phyloP scores from a whole-genome alignment of 441 rosid species.

The Capsella rubella region DNA sequence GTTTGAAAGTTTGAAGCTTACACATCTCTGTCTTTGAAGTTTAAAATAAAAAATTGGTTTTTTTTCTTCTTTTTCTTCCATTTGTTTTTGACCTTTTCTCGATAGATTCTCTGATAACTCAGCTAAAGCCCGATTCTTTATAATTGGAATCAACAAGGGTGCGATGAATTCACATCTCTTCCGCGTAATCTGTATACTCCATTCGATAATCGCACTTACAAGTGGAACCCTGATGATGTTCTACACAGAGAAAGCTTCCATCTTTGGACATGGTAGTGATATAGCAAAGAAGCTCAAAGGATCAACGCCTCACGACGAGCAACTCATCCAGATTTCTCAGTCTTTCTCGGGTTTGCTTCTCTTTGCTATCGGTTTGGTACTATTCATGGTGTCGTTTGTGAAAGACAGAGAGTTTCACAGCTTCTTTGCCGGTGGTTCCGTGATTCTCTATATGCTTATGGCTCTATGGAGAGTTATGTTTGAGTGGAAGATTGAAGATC shows the following conservation, averaged over 20 bases:
- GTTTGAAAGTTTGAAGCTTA: background rate
- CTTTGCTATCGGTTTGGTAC: conserved; percentile 63
- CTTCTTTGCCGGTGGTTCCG: conserved; percentile 80
- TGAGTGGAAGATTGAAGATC: conserved; percentile 70
- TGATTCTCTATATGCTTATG: conserved; percentile 66
- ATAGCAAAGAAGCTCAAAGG: conserved; percentile 76
- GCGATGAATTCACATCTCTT: conserved; percentile 65
- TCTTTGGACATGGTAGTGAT: conserved; percentile 61
- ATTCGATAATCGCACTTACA: conserved; percentile 68
- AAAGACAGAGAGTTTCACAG: conserved; percentile 76
- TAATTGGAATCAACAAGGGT: conserved; percentile 9
- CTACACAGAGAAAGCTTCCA: conserved; percentile 63
- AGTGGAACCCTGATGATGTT: conserved; percentile 81
- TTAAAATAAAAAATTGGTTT: background rate
- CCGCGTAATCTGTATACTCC: conserved; percentile 66
- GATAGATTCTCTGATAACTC: background rate
- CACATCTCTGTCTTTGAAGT: background rate
- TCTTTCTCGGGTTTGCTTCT: conserved; percentile 91
- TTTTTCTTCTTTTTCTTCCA: background rate
- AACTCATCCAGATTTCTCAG: conserved; percentile 77
- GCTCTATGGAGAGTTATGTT: conserved; percentile 81
- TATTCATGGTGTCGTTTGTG: conserved; percentile 81
- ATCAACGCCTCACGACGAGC: conserved; percentile 81
- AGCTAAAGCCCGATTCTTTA: background rate
- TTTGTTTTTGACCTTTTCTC: conserved; percentile 2